Evolutionary conservation across 176 grass and related monocot species (phyloP).

Genomic region (Avena atlantica): DNA sequence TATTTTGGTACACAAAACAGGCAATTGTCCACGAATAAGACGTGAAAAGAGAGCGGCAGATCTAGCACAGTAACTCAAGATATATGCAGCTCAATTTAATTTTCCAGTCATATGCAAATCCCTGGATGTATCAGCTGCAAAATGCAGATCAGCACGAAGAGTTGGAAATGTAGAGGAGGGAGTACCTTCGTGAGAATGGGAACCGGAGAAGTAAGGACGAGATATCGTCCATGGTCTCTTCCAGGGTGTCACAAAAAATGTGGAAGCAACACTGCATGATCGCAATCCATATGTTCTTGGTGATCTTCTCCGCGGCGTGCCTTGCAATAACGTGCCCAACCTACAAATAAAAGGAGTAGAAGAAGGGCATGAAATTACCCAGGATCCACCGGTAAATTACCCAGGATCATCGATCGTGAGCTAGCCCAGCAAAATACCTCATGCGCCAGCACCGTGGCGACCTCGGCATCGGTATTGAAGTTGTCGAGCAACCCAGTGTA

Average conservation of each 20-base stretch:
- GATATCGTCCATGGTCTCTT: background rate
- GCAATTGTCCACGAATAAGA: background rate
- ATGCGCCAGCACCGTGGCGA: background rate
- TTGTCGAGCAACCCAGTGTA: background rate
- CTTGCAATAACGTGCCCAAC: slow-evolving; percentile 79
- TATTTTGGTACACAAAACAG: background rate
- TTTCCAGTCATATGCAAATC: background rate
- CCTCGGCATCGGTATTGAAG: background rate
- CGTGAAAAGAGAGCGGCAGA: no score
- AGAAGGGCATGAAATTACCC: background rate
- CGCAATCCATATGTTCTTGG: slow-evolving; percentile 21
- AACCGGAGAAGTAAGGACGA: slow-evolving; percentile 52
- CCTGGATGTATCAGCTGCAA: background rate
- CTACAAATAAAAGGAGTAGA: slow-evolving; percentile 43
- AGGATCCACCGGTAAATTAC: background rate
- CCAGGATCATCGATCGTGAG: background rate
- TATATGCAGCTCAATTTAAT: no score
- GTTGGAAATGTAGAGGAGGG: background rate
- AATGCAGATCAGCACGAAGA: background rate
- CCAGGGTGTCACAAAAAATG: slow-evolving; percentile 48
- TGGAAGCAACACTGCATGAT: slow-evolving; percentile 14
- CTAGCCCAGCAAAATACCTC: slow-evolving; percentile 3
- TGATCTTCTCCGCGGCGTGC: slow-evolving; percentile 55
- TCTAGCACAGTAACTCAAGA: background rate
- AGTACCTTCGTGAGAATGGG: slow-evolving; percentile 81